These are phyloP conservation scores for Paramecium sonneborni DNA, from an alignment of 73 alveolate species.

Conservation along the genomic window DNA sequence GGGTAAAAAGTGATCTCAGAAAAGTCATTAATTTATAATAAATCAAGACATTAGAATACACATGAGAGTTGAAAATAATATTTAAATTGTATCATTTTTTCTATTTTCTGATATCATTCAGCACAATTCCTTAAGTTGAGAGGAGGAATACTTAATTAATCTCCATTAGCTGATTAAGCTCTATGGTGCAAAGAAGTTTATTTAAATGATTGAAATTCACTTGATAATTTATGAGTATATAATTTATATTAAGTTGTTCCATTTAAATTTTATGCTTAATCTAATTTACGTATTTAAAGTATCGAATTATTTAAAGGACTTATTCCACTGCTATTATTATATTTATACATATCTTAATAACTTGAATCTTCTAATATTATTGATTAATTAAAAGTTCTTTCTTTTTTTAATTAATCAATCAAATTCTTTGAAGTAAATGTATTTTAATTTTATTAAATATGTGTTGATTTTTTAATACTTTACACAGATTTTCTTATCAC, in stretches of 20 bases:
- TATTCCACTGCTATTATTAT: background rate
- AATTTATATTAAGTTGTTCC: background rate
- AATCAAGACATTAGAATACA: background rate
- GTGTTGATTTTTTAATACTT: background rate
- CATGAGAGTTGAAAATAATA: conserved; percentile 17
- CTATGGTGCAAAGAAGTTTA: background rate
- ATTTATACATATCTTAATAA: background rate
- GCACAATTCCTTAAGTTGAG: conserved; percentile 6
- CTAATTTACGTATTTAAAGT: background rate
- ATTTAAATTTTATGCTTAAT: background rate
- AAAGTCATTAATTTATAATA: background rate
- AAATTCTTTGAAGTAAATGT: conserved; percentile 32
- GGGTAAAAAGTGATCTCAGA: background rate
- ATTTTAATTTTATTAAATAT: background rate
- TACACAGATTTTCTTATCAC: background rate
- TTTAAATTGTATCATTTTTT: background rate
- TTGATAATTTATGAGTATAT: background rate
- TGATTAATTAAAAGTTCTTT: background rate
- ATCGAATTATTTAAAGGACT: conserved; percentile 43
- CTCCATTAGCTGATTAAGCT: conserved; percentile 50
- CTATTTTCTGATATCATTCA: background rate
- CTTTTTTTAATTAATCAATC: background rate
- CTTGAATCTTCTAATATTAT: background rate
- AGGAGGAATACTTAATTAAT: conserved; percentile 18
- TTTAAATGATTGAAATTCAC: background rate